These are phyloP conservation scores for Eutrema japonicum DNA, from an alignment of 345 rosid species.

Conservation along the genomic window DNA sequence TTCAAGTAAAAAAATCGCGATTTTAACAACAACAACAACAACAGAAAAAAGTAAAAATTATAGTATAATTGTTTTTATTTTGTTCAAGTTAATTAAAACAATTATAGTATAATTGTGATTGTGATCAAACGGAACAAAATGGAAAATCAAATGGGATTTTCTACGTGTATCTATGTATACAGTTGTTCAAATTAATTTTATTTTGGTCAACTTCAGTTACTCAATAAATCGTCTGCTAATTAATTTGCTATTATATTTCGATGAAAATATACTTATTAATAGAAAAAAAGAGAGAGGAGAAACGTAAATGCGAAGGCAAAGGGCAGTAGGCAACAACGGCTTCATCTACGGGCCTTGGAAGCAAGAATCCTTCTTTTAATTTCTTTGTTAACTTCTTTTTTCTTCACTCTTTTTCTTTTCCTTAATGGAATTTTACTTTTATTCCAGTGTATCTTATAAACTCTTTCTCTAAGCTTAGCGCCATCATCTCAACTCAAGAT, in stretches of 20 bases:
- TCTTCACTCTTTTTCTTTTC: conserved; percentile 33
- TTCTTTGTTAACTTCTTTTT: background rate
- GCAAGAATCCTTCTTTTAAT: conserved; percentile 46
- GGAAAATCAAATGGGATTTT: background rate
- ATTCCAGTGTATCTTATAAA: conserved; percentile 2
- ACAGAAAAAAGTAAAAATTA: too few relatives aligned
- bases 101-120: background rate
- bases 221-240: conserved; percentile 5
- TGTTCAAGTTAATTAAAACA: background rate
- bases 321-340: conserved; percentile 34
- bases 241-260: background rate
- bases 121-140: background rate
- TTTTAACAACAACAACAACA: background rate
- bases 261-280: background rate
- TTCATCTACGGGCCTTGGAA: conserved; percentile 45
- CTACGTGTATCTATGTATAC: background rate
- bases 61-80: background rate
- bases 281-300: conserved; percentile 22
- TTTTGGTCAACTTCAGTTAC: conserved; percentile 16
- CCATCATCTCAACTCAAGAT: conserved; percentile 32
- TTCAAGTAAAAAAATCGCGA: background rate
- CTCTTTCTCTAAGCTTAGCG: conserved; percentile 9
- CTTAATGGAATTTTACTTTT: conserved; percentile 39
- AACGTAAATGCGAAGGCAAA: conserved; percentile 44
- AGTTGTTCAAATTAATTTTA: background rate